phyloP scores from a whole-genome alignment of 495 filamentous ascomycete species.

The Annulohypoxylon maeteangense region DNA sequence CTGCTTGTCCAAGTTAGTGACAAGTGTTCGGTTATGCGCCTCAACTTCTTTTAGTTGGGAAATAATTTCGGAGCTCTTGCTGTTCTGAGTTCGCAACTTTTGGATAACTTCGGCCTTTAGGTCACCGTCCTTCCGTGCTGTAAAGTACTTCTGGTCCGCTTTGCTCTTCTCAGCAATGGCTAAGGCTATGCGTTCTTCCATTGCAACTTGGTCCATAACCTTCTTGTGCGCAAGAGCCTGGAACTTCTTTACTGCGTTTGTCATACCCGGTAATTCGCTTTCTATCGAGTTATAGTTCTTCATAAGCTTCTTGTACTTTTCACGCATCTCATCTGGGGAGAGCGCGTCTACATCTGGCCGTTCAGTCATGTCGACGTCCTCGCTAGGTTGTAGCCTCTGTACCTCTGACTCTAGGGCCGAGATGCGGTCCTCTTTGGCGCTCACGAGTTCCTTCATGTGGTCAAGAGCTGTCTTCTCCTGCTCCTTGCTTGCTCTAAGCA shows the following conservation, averaged over 20 bases:
- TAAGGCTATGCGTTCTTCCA: slow-evolving; percentile 82
- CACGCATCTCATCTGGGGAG: slow-evolving; percentile 73
- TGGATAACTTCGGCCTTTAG: slow-evolving; percentile 79
- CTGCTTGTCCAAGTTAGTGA: slow-evolving; percentile 92
- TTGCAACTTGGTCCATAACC: slow-evolving; percentile 73
- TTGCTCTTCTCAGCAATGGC: slow-evolving; percentile 90
- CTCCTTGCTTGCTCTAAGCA: slow-evolving; percentile 80
- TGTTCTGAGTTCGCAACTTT: slow-evolving; percentile 79
- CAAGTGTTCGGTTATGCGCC: slow-evolving; percentile 63
- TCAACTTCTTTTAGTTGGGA: slow-evolving; percentile 92
- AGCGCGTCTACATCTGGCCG: slow-evolving; percentile 64
- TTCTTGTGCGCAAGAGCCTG: slow-evolving; percentile 86
- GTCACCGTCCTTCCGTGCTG: slow-evolving; percentile 92
- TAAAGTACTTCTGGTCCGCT: slow-evolving; percentile 97
- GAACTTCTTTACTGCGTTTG: slow-evolving; percentile 86
- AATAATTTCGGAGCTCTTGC: slow-evolving; percentile 92
- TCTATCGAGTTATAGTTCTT: slow-evolving; percentile 84
- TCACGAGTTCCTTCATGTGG: slow-evolving; percentile 81
- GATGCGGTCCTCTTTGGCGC: slow-evolving; percentile 78
- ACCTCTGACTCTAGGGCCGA: slow-evolving; percentile 82
- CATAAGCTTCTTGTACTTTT: slow-evolving; percentile 76
- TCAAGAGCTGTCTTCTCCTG: slow-evolving; percentile 73
- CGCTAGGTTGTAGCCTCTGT: slow-evolving; percentile 69
- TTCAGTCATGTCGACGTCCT: slow-evolving; percentile 56
- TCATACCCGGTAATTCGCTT: slow-evolving; percentile 86